These are phyloP conservation scores for Fraxinus ornus DNA, from an alignment of 305 asterid species.

Conservation along the genomic window DNA sequence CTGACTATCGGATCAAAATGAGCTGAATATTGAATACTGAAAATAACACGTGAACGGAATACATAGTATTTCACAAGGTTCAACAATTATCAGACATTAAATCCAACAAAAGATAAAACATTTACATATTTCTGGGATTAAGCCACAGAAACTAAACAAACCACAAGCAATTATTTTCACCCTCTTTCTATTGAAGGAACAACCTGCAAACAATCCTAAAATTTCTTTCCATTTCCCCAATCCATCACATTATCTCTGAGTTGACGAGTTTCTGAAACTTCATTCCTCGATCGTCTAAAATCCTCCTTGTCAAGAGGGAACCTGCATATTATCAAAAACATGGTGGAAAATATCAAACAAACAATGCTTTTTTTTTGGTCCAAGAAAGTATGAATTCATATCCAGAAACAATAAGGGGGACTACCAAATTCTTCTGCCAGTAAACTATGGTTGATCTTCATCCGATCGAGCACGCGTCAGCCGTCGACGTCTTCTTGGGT, in stretches of 20 bases:
- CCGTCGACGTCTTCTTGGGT: constrained; percentile 63
- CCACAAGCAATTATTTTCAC: neutral
- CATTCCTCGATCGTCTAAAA: neutral
- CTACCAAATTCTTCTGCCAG: neutral
- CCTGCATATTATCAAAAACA: neutral
- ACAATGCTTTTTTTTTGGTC: neutral
- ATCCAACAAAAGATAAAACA: neutral
- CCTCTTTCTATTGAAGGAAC: neutral
- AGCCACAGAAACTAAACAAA: neutral
- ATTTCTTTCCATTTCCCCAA: neutral
- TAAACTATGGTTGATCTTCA: constrained; percentile 42
- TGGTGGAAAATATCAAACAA: neutral
- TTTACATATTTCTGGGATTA: neutral
- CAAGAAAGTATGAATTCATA: neutral
- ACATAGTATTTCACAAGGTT: neutral
- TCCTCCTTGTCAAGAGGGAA: neutral
- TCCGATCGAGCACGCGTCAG: constrained; percentile 52
- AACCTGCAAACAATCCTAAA: neutral
- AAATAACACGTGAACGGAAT: neutral
- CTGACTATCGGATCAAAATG: neutral
- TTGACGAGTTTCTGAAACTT: neutral
- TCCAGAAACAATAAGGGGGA: neutral
- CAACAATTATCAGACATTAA: neutral
- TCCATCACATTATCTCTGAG: neutral
- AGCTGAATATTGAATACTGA: neutral